These are phyloP conservation scores for Backusella macrospora DNA, from an alignment of 192 early-diverging fungal genomes.

Conservation along the genomic window DNA sequence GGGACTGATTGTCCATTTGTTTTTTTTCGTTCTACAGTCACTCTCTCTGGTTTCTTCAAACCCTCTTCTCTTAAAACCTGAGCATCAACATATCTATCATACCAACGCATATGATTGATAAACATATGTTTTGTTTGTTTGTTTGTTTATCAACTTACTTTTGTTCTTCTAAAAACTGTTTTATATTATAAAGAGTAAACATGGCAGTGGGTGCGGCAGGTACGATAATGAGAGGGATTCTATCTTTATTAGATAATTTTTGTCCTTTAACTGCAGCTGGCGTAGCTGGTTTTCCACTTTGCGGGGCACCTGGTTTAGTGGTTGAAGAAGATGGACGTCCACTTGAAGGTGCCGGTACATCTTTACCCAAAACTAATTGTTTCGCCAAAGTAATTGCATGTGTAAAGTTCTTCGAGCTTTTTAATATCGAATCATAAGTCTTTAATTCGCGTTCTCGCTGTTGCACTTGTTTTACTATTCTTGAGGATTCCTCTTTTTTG, in stretches of 20 bases:
- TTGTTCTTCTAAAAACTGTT: constrained; percentile 79
- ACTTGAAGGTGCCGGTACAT: neutral
- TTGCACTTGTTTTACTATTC: constrained; percentile 41
- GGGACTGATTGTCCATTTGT: constrained; percentile 52
- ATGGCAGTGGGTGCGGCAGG: constrained; percentile 83
- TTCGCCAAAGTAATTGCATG: constrained; percentile 13
- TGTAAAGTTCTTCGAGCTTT: constrained; percentile 45
- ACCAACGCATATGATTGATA: neutral
- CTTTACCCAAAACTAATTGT: constrained; percentile 4
- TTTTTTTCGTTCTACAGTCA: constrained; percentile 67
- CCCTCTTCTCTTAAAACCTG: constrained; percentile 64
- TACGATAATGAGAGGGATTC: constrained; percentile 90
- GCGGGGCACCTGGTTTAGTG: neutral
- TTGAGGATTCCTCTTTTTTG: constrained; percentile 38
- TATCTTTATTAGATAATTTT: constrained; percentile 27
- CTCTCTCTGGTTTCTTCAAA: constrained; percentile 63
- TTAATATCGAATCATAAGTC: constrained; percentile 47
- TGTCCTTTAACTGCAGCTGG: constrained; percentile 11
- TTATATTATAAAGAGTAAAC: constrained; percentile 88
- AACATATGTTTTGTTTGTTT: neutral
- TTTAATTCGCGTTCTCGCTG: constrained; percentile 45
- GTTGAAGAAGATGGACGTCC: neutral
- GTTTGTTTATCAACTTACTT: constrained; percentile 48
- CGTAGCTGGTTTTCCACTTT: neutral
- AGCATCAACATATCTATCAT: constrained; percentile 61